Evolutionary conservation across 306 rosid species (phyloP).

Genomic region (Prunus fruticosa): DNA sequence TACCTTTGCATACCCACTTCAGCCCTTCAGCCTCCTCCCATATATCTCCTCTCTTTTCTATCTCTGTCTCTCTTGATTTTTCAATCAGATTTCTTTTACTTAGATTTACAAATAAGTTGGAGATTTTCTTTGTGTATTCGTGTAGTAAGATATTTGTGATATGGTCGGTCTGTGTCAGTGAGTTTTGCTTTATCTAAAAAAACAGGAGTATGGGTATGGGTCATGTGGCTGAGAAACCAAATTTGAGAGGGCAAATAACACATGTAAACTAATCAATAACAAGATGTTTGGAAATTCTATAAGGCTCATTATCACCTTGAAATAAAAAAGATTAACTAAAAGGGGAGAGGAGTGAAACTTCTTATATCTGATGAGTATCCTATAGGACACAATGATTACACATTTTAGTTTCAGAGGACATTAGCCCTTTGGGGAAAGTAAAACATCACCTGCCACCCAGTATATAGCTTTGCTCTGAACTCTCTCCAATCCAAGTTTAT

Average conservation of each 20-base stretch:
- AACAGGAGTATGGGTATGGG: background rate
- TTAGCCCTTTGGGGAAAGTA: conserved; percentile 20
- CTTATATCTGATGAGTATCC: background rate
- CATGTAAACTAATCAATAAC: background rate
- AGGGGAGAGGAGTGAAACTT: background rate
- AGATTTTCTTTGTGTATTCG: background rate
- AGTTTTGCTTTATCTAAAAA: background rate
- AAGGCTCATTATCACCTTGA: background rate
- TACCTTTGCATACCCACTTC: background rate
- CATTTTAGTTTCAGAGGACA: conserved; percentile 6
- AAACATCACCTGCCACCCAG: conserved; percentile 72
- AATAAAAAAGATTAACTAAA: background rate
- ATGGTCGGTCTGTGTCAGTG: background rate
- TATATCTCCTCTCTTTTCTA: background rate
- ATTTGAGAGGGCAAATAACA: background rate
- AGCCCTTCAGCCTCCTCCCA: background rate
- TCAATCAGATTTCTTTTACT: too few species aligned
- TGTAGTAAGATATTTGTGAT: background rate
- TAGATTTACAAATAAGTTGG: background rate
- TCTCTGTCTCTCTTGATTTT: background rate
- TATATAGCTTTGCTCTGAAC: conserved; percentile 82
- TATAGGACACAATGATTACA: background rate
- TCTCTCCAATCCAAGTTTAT: conserved; percentile 80
- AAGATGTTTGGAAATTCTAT: background rate
- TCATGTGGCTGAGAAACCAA: background rate